Evolutionary conservation across 2,329 filamentous ascomycete genomes (phyloP).

Genomic region (Alternaria dauci): DNA sequence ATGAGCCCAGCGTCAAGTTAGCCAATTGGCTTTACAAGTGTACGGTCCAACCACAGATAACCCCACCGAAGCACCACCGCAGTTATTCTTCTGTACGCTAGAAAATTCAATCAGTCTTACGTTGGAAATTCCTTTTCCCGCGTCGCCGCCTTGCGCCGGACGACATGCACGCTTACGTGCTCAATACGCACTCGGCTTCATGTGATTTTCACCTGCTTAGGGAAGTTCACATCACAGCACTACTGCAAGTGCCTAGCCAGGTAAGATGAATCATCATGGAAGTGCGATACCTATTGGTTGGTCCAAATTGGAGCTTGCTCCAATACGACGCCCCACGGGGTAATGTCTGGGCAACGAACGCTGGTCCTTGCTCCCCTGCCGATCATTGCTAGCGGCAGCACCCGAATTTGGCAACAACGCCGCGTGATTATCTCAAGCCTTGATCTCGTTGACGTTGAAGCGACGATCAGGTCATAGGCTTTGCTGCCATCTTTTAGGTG

Average conservation of each 20-base stretch:
- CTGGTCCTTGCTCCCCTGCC: conserved; percentile 6
- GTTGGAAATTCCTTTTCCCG: not conserved
- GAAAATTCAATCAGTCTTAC: not conserved
- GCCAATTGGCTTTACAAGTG: conserved; percentile 63
- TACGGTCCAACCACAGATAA: conserved; percentile 41
- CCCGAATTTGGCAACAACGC: conserved; percentile 8
- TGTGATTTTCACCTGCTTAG: conserved; percentile 11
- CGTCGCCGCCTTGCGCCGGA: not conserved
- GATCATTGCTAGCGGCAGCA: conserved; percentile 13
- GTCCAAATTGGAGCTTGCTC: conserved; percentile 24
- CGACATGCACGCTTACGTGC: not conserved
- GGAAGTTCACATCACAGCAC: conserved; percentile 4
- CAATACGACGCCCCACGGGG: conserved; percentile 22
- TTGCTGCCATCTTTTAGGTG: not conserved
- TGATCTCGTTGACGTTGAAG: not conserved
- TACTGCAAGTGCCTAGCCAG: conserved; percentile 7
- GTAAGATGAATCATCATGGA: not conserved
- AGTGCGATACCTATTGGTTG: conserved; percentile 17
- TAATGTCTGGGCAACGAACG: conserved; percentile 7
- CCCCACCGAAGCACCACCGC: conserved; percentile 11
- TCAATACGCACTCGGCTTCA: conserved; percentile 20
- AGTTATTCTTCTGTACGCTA: conserved; percentile 13
- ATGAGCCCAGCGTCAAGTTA: conserved; percentile 63
- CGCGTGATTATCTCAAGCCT: conserved; percentile 1
- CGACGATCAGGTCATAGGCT: not conserved